phyloP scores from a whole-genome alignment of 2,329 filamentous ascomycete genomes.

The Lomentospora prolificans region DNA sequence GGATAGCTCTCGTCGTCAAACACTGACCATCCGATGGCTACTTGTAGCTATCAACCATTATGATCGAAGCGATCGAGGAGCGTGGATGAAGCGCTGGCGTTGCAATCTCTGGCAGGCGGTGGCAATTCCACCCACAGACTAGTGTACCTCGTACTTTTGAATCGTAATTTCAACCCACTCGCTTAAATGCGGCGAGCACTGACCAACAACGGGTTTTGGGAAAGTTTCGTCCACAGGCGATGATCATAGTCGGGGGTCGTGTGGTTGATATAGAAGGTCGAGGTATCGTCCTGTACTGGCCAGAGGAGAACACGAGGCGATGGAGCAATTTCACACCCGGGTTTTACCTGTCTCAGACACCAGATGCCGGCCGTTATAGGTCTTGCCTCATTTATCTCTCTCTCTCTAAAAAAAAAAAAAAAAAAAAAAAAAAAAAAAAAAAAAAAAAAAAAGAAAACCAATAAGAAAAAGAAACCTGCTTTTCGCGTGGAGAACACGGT shows the following conservation, averaged over 20 bases:
- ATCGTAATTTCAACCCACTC: conserved; percentile 18
- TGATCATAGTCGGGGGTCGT: too few species aligned
- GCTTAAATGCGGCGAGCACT: conserved; percentile 14
- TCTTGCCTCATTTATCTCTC: too few species aligned
- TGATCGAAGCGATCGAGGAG: too few species aligned
- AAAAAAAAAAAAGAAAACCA: too few species aligned
- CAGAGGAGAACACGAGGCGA: conserved; percentile 11
- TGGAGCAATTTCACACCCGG: conserved; percentile 3
- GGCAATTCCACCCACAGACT: neutral
- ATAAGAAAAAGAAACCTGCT: too few species aligned
- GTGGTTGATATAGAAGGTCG: neutral
- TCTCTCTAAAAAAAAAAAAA: too few species aligned
- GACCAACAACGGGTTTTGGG: conserved; percentile 5
- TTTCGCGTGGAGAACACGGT: too few species aligned
- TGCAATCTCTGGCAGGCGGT: neutral
- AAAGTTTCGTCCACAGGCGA: neutral
- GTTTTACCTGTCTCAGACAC: neutral
- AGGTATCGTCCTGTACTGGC: conserved; percentile 2
- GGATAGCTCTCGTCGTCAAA: too few species aligned
- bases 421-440: too few species aligned
- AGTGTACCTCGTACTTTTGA: neutral
- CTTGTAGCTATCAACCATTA: too few species aligned
- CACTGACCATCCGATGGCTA: too few species aligned
- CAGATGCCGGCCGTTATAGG: neutral
- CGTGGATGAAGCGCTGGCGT: too few species aligned